A percentile compares a stretch with the other conserved stretches of the same genome.
These are phyloP conservation scores for Scenedesmus sp. DNA, from an alignment of 163 green algal genomes.

Conservation along the genomic window DNA sequence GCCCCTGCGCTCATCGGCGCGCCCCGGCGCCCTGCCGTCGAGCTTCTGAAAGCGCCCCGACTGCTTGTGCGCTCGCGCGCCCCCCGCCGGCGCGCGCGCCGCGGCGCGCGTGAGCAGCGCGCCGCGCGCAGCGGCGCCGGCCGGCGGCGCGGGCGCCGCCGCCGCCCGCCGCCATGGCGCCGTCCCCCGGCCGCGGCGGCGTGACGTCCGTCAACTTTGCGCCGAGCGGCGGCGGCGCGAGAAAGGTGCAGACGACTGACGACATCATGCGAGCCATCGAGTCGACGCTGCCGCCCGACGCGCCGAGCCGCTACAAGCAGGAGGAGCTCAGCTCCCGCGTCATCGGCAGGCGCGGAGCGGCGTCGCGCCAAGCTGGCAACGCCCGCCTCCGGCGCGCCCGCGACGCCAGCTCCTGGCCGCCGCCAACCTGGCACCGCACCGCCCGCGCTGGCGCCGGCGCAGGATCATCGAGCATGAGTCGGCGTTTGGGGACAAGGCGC, in stretches of 20 bases:
- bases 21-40: no score
- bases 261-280: constrained; percentile 43
- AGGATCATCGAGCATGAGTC: constrained; percentile 41
- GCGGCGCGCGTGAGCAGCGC: no score
- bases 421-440: no score
- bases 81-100: no score
- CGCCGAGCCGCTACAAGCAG: constrained; percentile 34
- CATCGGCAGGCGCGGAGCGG: constrained; percentile 22
- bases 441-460: neutral
- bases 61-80: no score
- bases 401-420: neutral
- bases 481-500: constrained; percentile 24
- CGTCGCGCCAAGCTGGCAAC: neutral
- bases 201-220: constrained; percentile 38
- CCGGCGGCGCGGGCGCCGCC: no score
- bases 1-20: no score
- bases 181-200: neutral
- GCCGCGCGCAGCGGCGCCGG: no score
- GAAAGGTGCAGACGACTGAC: constrained; percentile 33
- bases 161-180: no score
- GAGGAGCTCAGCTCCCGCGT: constrained; percentile 17
- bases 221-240: constrained; percentile 1
- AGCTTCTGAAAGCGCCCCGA: no score
- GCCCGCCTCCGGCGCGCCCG: neutral
- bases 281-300: neutral